Base-by-base conservation (phyloP, 345 rosid species). In the Orychophragmus violaceus region DNA sequence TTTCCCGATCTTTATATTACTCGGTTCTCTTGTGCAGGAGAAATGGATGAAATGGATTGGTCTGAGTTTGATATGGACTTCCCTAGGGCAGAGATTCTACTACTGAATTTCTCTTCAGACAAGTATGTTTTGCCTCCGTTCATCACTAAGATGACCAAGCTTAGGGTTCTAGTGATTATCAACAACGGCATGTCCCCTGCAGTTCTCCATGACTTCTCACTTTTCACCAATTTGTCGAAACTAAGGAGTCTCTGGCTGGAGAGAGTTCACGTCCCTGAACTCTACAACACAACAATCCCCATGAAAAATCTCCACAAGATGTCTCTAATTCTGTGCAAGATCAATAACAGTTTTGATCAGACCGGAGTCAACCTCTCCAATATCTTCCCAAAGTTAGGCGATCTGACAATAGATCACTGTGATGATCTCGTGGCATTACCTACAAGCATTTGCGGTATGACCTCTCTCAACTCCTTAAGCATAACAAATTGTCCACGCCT, bases 1-100 rank as follows among this genome's bases (percentile, higher is more conserved):
- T n/a, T n/a, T n/a, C n/a, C n/a, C 18, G 14, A n/a, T 45, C 14
- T 73, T 33, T 50, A 19, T 52, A 39, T 56, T 17, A n/a, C 55
- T 55, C 2, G 3, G 19, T 29, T 69, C 25, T 22, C 27, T 69
- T 21, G 19, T 71, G 49, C 70, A 93, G 98, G 82, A 41, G 85
- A 87, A 72, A 85, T 94, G 91, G 63, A 58, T 33, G 96, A 85
- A 56, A 87, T 84, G 95, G 88, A 83, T n/a, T 90, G 97, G 99
- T 80, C 69, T 16, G 72, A 61, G 16, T 81, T 73, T 14, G 75
- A 65, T 37, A 76, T 90, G 85, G 84, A 88, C 21, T 85, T 94
- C 68, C 99, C 97, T 3, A 82, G 85, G 75, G 89, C 97, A 28
- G 92, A 94, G 80, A 88, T 87, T 45, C 95, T 90, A 22, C 69